phyloP scores from a whole-genome alignment of 495 filamentous ascomycete species.

The Poronia punctata region DNA sequence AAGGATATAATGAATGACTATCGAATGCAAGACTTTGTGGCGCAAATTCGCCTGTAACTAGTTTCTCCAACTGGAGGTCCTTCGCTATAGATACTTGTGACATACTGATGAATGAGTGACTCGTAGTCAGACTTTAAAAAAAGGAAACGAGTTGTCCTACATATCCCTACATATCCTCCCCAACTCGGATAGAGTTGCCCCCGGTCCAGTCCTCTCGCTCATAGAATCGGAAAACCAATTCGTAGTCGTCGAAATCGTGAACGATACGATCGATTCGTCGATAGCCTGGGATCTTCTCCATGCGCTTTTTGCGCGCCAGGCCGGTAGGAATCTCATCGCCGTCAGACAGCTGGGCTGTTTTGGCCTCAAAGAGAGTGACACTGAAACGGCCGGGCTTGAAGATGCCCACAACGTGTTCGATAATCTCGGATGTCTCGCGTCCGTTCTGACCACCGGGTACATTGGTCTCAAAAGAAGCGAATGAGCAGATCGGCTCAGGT shows the following conservation, averaged over 20 bases:
- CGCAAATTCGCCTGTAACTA: constrained; percentile 4
- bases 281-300: constrained; percentile 85
- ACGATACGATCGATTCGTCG: constrained; percentile 89
- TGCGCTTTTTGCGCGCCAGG: constrained; percentile 48
- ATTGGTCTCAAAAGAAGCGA: constrained; percentile 98
- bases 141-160: constrained; percentile 4
- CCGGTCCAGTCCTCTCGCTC: constrained; percentile 89
- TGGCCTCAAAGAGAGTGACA: constrained; percentile 93
- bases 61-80: constrained; percentile 4
- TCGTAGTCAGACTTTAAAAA: constrained; percentile 1
- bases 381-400: constrained; percentile 96
- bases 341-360: constrained; percentile 41
- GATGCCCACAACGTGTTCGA: constrained; percentile 89
- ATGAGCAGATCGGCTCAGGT: constrained; percentile 96
- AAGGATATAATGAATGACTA: constrained; percentile 8
- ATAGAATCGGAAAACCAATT: constrained; percentile 94
- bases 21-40: constrained; percentile 3
- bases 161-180: constrained; percentile 33
- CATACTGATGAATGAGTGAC: constrained; percentile 6
- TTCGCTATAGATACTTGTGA: constrained; percentile 1
- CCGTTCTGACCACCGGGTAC: constrained; percentile 87
- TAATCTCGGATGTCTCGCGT: constrained; percentile 79
- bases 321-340: constrained; percentile 36
- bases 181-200: constrained; percentile 61
- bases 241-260: constrained; percentile 95